A percentile compares a stretch with the other conserved stretches of the same genome.
These are phyloP conservation scores for Macrophomina tecta DNA, from an alignment of 2,329 filamentous ascomycete genomes.

Conservation along the genomic window DNA sequence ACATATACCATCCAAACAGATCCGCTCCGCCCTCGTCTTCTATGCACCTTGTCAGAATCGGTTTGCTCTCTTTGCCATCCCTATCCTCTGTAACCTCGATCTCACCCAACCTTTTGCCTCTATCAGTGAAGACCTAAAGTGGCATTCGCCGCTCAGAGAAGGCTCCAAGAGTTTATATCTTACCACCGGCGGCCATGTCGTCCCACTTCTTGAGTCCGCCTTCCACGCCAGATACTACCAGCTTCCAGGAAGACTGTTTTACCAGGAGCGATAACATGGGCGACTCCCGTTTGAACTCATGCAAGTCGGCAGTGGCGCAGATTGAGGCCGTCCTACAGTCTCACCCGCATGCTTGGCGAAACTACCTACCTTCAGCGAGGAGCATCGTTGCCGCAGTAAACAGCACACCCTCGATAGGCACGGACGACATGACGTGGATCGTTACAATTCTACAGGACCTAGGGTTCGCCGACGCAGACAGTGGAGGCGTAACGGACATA, in stretches of 20 bases:
- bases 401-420: conserved; percentile 46
- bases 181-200: conserved; percentile 15
- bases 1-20: conserved; percentile 7
- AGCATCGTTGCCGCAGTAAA: conserved; percentile 49
- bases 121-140: background rate
- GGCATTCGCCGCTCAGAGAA: conserved; percentile 1
- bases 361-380: conserved; percentile 39
- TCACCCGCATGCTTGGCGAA: conserved; percentile 39
- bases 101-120: conserved; percentile 7
- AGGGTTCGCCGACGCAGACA: conserved; percentile 57
- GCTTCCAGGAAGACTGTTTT: background rate
- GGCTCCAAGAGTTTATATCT: conserved; percentile 8
- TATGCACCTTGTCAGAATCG: conserved; percentile 18
- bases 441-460: conserved; percentile 57
- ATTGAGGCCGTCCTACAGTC: conserved; percentile 43
- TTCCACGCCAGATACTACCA: conserved; percentile 5
- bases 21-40: conserved; percentile 19
- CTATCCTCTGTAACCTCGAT: background rate
- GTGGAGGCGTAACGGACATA: conserved; percentile 52
- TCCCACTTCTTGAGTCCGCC: conserved; percentile 18
- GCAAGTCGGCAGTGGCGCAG: conserved; percentile 37
- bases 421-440: conserved; percentile 40
- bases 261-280: conserved; percentile 10
- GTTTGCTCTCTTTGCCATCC: background rate
- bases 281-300: conserved; percentile 18